A percentile compares a stretch with the other conserved stretches of the same genome.
These are phyloP conservation scores for Xylaria sp. DNA, from an alignment of 2,329 filamentous ascomycete species.

Conservation along the genomic window DNA sequence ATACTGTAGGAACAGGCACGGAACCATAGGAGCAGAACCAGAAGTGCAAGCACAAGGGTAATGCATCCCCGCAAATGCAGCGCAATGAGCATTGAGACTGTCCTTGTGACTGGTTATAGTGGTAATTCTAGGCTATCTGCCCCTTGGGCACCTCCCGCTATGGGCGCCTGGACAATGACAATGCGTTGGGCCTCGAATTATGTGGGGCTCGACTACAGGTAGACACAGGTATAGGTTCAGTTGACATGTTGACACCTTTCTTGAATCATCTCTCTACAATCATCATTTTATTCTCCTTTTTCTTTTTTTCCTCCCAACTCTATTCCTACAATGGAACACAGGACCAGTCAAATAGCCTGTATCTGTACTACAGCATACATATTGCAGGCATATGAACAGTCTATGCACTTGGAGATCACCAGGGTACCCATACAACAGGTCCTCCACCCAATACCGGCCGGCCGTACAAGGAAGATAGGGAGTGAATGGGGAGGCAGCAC, in stretches of 20 bases:
- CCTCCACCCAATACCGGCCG: not conserved
- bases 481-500: conserved; percentile 14
- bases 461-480: conserved; percentile 19
- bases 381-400: conserved; percentile 14
- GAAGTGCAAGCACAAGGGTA: not conserved
- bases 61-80: conserved; percentile 18
- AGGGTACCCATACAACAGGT: conserved; percentile 14
- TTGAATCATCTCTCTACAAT: not conserved
- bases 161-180: not conserved
- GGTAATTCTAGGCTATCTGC: not conserved
- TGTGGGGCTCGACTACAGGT: conserved; percentile 16
- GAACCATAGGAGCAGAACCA: conserved; percentile 21
- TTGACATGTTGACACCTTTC: not conserved
- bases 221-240: not conserved
- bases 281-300: conserved; percentile 2
- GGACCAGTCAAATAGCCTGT: conserved; percentile 19
- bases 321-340: not conserved
- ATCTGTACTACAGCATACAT: conserved; percentile 12
- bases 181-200: conserved; percentile 31
- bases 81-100: not conserved
- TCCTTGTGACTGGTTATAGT: conserved; percentile 8
- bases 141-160: not conserved
- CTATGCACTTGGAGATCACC: conserved; percentile 19
- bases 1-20: conserved; percentile 23
- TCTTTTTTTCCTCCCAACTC: conserved; percentile 1